Conservation (phyloP, 768 basidiomycete species). For the Suillus hirtellus region DNA sequence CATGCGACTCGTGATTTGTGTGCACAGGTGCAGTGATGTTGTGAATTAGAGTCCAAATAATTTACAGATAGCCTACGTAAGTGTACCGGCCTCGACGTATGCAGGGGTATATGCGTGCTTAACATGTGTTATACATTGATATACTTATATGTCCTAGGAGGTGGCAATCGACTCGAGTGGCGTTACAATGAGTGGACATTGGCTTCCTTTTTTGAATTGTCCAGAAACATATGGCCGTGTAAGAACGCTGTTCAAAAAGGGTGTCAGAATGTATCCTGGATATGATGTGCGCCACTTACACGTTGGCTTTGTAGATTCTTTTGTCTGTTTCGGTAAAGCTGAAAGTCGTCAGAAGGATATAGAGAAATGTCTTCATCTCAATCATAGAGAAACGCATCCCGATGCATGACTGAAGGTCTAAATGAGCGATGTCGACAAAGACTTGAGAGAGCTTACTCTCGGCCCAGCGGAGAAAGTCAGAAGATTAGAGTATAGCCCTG, state of each 20-base stretch:
- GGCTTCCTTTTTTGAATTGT: constrained; percentile 57
- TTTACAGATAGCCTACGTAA: not conserved
- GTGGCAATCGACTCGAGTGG: not conserved
- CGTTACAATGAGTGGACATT: constrained; percentile 58
- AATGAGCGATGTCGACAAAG: constrained; percentile 6
- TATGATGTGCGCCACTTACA: constrained; percentile 42
- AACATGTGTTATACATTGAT: not conserved
- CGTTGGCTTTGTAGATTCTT: constrained; percentile 58
- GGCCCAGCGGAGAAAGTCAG: constrained; percentile 82
- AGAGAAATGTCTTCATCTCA: constrained; percentile 79
- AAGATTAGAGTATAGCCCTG: constrained; percentile 70
- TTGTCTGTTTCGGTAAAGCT: constrained; percentile 53
- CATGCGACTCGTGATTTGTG: not conserved
- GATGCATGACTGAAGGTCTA: constrained; percentile 65
- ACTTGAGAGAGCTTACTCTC: constrained; percentile 49
- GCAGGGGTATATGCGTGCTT: not conserved
- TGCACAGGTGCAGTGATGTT: not conserved
- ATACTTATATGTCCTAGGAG: not conserved
- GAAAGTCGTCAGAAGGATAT: constrained; percentile 68
- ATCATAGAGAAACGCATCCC: constrained; percentile 82
- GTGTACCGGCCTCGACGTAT: not conserved
- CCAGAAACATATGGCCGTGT: constrained; percentile 63
- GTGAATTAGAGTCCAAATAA: not conserved
- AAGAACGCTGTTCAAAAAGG: constrained; percentile 45
- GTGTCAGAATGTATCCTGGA: not conserved